Evolutionary conservation across 2,329 filamentous ascomycete species (phyloP).

Genomic region (Botrytis porri): DNA sequence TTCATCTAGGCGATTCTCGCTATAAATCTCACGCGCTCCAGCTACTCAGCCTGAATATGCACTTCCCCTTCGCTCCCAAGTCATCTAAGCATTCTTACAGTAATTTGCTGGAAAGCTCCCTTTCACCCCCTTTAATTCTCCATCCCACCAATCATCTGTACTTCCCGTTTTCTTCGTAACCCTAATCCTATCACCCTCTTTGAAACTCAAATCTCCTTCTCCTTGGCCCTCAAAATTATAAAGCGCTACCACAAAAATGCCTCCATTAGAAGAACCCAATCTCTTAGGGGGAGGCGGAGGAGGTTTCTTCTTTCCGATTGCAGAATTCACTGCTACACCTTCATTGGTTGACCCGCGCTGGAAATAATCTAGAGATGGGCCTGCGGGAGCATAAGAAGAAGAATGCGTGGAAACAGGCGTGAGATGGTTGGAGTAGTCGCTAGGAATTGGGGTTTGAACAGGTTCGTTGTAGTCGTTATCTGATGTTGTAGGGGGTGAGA

Average conservation of each 20-base stretch:
- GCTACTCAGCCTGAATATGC: not conserved
- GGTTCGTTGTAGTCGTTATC: constrained; percentile 22
- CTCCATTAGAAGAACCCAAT: constrained; percentile 46
- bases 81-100: constrained; percentile 47
- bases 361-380: constrained; percentile 36
- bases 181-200: constrained; percentile 72
- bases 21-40: not conserved
- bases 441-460: constrained; percentile 23
- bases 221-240: constrained; percentile 73
- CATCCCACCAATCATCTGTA: constrained; percentile 86
- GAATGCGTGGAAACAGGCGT: constrained; percentile 33
- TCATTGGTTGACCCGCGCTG: constrained; percentile 31
- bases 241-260: constrained; percentile 57
- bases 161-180: constrained; percentile 76
- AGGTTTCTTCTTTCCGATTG: constrained; percentile 62
- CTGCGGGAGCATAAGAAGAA: constrained; percentile 32
- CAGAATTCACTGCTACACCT: constrained; percentile 44
- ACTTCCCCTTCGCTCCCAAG: not conserved
- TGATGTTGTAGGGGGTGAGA: constrained; percentile 25
- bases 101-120: constrained; percentile 86
- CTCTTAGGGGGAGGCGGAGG: constrained; percentile 67
- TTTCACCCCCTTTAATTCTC: constrained; percentile 64
- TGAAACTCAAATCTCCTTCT: constrained; percentile 68
- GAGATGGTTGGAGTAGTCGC: constrained; percentile 30
- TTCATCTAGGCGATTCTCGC: not conserved